These are phyloP conservation scores for Aureobasidium sp. DNA, from an alignment of 2,329 filamentous ascomycete genomes.

Conservation along the genomic window DNA sequence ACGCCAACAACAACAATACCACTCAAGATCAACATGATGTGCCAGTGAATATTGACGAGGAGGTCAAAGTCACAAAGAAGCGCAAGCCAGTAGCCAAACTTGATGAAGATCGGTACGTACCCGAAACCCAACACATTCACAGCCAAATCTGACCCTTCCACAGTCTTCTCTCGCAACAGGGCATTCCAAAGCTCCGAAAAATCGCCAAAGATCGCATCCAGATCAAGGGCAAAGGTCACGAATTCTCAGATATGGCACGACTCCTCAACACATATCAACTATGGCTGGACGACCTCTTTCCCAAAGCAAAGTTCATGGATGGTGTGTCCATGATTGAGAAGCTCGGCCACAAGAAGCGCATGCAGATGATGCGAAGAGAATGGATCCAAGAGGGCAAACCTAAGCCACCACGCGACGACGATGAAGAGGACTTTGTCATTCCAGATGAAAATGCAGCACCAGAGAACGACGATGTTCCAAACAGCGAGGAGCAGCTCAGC, in stretches of 20 bases:
- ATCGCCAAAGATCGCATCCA: slow-evolving; percentile 63
- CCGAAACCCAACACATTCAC: background rate
- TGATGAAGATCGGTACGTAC: slow-evolving; percentile 63
- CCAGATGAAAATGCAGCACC: slow-evolving; percentile 12
- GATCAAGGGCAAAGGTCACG: slow-evolving; percentile 89
- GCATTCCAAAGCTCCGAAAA: slow-evolving; percentile 73
- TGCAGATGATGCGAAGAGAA: slow-evolving; percentile 66
- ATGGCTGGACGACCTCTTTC: slow-evolving; percentile 95
- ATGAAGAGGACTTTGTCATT: slow-evolving; percentile 17
- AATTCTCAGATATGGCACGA: slow-evolving; percentile 80
- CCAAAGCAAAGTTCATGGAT: slow-evolving; percentile 88
- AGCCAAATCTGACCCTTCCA: background rate
- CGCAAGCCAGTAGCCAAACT: slow-evolving; percentile 74
- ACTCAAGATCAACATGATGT: slow-evolving; percentile 24
- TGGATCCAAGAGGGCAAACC: slow-evolving; percentile 76
- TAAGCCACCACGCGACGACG: slow-evolving; percentile 27
- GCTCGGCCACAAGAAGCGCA: slow-evolving; percentile 73
- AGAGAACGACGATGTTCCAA: slow-evolving; percentile 5
- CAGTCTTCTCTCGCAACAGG: slow-evolving; percentile 73
- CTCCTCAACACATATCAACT: slow-evolving; percentile 88
- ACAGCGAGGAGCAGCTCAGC: background rate
- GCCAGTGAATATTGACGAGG: slow-evolving; percentile 67
- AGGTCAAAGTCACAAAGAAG: slow-evolving; percentile 74
- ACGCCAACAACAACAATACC: slow-evolving; percentile 38
- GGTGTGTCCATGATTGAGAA: slow-evolving; percentile 88